Evolutionary conservation across 208 protist genomes (phyloP), one percentile per base, ranked within the genome.

Genomic region (Porcisia hertigi): DNA sequence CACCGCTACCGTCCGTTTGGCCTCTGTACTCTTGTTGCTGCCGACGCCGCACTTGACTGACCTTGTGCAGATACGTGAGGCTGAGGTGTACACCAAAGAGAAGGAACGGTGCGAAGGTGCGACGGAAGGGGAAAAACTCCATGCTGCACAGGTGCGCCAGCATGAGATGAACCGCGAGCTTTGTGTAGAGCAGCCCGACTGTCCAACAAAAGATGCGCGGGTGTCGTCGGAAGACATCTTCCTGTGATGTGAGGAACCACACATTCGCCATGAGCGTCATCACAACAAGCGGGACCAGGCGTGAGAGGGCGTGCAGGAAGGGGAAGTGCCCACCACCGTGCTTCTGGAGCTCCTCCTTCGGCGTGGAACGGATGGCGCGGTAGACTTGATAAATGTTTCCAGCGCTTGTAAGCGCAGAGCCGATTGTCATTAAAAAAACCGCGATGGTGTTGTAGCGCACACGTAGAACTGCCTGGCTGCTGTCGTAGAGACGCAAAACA

Each of bases 121-220:
- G 83, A 39, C 83, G 88, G 64, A 95, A 84, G 3, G 89, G 76
- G 52, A 77, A 73, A 78, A 91, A 94, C 59, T 80, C 71, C 3
- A 64, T 54, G 49, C 53, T 47, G 81, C 83, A 93, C 11, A 96
- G 78, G 82, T 96, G 92, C 14, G 89, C 78, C 47, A 97, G 65
- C 94, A 97, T 97, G 25, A 97, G 65, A 65, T 94, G 89, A 41
- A 96, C 84, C n/a, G 81, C 71, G 41, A 94, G 77, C 76, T 95
- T 95, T 49, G 88, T 92, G 80, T 85, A 93, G 25, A 96, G 82
- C 69, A 96, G 76, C 4, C 94, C 94, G 30, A 94, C 78, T 4
- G 88, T 95, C 92, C 92, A 97, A 73, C 80, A 91, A 77, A 95
- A 94, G 57, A 96, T 52, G 14, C 90, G 85, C 62, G 94, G 94